Conservation (phyloP, 2,329 filamentous ascomycete species). For the Fusarium keratoplasticum region DNA sequence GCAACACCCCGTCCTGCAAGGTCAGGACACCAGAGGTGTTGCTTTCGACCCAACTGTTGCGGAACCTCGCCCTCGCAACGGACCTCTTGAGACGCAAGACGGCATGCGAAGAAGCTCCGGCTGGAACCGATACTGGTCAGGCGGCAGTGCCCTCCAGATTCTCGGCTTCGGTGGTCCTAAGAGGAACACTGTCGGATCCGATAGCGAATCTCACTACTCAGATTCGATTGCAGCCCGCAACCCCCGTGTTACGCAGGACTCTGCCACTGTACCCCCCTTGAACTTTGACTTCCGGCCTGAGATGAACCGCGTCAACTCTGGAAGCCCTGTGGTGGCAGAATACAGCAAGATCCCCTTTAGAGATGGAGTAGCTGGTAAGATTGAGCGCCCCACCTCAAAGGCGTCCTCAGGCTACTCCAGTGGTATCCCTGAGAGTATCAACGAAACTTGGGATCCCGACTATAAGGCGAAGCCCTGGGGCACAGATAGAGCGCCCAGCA, state of each 20-base stretch:
- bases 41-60: slow-evolving; percentile 51
- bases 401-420: slow-evolving; percentile 70
- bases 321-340: slow-evolving; percentile 76
- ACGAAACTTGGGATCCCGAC: slow-evolving; percentile 66
- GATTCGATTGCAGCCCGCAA: slow-evolving; percentile 41
- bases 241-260: slow-evolving; percentile 69
- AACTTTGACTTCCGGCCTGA: slow-evolving; percentile 72
- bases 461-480: slow-evolving; percentile 61
- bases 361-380: slow-evolving; percentile 70
- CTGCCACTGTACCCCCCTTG: slow-evolving; percentile 77
- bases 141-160: slow-evolving; percentile 75
- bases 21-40: slow-evolving; percentile 57
- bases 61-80: slow-evolving; percentile 52
- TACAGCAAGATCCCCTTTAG: slow-evolving; percentile 64
- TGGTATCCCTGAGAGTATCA: slow-evolving; percentile 73
- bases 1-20: slow-evolving; percentile 47
- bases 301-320: slow-evolving; percentile 74
- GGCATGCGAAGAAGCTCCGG: slow-evolving; percentile 73
- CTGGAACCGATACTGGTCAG: slow-evolving; percentile 84
- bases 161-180: slow-evolving; percentile 67
- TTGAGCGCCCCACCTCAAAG: slow-evolving; percentile 67
- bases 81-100: slow-evolving; percentile 52
- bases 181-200: slow-evolving; percentile 65
- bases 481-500: slow-evolving; percentile 62
- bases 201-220: slow-evolving; percentile 68